A percentile compares a stretch with the other conserved stretches of the same genome.
Evolutionary conservation across 495 filamentous ascomycete genomes (phyloP).

Genomic region (Emericellopsis terricola): DNA sequence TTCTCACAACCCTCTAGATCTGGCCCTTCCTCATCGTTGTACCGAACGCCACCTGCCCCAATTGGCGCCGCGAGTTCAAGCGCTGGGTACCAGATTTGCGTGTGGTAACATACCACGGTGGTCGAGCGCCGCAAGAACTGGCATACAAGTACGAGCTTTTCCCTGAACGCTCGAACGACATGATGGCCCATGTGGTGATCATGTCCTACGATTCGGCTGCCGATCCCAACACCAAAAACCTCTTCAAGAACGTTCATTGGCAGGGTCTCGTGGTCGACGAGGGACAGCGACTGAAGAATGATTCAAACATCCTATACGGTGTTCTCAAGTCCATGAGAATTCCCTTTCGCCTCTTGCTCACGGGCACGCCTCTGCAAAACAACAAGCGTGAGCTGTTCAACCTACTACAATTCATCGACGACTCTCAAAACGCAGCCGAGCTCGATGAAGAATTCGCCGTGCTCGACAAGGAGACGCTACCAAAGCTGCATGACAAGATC

Average conservation of each 20-base stretch:
- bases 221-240: conserved; percentile 40
- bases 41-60: conserved; percentile 85
- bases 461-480: conserved; percentile 63
- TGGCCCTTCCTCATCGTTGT: conserved; percentile 91
- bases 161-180: conserved; percentile 27
- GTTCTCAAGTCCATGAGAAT: conserved; percentile 53
- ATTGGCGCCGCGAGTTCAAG: conserved; percentile 95
- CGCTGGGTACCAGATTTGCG: conserved; percentile 74
- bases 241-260: conserved; percentile 60
- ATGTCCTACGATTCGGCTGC: conserved; percentile 84
- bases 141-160: conserved; percentile 72
- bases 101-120: conserved; percentile 83
- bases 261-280: conserved; percentile 85
- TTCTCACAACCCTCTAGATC: conserved; percentile 16
- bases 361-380: conserved; percentile 87
- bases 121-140: conserved; percentile 45
- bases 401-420: conserved; percentile 80
- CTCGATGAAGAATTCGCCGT: conserved; percentile 60
- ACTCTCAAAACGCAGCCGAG: conserved; percentile 39
- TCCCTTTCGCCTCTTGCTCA: conserved; percentile 68
- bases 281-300: conserved; percentile 91
- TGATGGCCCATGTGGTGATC: conserved; percentile 81
- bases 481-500: conserved; percentile 65
- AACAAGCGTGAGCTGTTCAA: conserved; percentile 91
- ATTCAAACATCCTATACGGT: conserved; percentile 63